Base-by-base conservation (phyloP, 768 basidiomycete species). In the Termitomyces sp. region DNA sequence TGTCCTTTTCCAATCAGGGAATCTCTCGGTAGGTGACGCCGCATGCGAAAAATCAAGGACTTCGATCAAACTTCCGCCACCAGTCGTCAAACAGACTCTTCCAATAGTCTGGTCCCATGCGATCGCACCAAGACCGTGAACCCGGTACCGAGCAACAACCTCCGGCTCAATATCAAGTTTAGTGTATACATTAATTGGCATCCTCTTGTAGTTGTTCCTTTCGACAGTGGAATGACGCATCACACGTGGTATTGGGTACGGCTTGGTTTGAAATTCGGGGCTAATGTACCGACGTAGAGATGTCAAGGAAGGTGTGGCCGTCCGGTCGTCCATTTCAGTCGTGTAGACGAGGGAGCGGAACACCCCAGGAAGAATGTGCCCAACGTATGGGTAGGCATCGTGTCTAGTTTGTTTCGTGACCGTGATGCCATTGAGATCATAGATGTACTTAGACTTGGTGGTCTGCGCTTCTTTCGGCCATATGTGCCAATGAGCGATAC, bases 51-150 rank as follows among this genome's bases (percentile, higher is more conserved):
- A 78, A 62, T 86, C 83, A 55, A 80, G 64, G 33, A 86, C 73
- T 30, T 72, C 67, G 41, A 86, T 69, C 8, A 67, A 51, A 37
- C 75, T 75, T 6, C 35, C 49, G 14, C 74, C 62, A 12, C 73
- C 72, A 30, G 74, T 70, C 46, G 79, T 78, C 7, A 86, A 69
- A 60, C 81, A 80, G 14, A 87, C 73, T 43, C 85, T 74, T 5
- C 85, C 86, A 15, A 80, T 81, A 23, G 75, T 73, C 67, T 89
- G 86, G 60, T 89, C 86, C 83, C 83, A 89, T 10, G 81, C 73
- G 35, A 86, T 75, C 19, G 81, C 74, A 14, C 69, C 67, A 37
- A 84, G 65, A 9, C 76, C 79, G 3, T 53, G 63, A 44, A 48
- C 64, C 19, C 57, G 43, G 53, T 63, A 66, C n/a, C 58, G 50